Percentiles rank a stretch among this genome's conserved stretches.
These are phyloP conservation scores for Lumnitzera racemosa DNA, from an alignment of 345 rosid genomes.

Conservation along the genomic window DNA sequence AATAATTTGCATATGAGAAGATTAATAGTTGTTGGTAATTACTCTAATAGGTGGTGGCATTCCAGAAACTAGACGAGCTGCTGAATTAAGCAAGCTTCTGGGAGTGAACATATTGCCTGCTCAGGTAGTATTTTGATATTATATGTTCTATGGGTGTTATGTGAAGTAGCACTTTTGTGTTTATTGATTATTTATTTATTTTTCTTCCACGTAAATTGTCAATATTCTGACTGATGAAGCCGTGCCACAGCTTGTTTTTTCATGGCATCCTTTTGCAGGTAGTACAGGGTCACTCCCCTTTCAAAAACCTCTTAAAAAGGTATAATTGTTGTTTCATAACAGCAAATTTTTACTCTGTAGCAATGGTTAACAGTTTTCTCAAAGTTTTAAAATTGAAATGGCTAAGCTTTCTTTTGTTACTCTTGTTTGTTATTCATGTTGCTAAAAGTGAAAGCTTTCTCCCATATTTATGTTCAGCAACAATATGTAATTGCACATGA, in stretches of 20 bases:
- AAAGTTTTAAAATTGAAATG: neutral
- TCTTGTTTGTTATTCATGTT: too few relatives aligned
- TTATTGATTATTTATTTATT: neutral
- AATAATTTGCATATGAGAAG: neutral
- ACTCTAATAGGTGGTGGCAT: constrained; percentile 65
- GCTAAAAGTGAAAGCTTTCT: too few relatives aligned
- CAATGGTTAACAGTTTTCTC: neutral
- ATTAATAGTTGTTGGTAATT: neutral
- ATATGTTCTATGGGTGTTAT: neutral
- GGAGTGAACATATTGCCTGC: constrained; percentile 45
- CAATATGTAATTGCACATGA: too few relatives aligned
- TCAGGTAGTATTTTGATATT: constrained; percentile 37
- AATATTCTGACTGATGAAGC: constrained; percentile 4
- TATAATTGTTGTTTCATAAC: constrained; percentile 8
- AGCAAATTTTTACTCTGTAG: neutral
- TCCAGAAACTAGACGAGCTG: constrained; percentile 64
- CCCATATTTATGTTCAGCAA: too few relatives aligned
- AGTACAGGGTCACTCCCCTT: constrained; percentile 75
- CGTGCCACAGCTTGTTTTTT: constrained; percentile 4
- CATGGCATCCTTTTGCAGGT: constrained; percentile 35
- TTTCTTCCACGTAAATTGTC: neutral
- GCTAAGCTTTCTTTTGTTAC: too few relatives aligned
- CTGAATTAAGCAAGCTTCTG: constrained; percentile 52
- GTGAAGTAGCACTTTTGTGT: neutral
- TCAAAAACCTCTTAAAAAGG: constrained; percentile 53